Conservation (phyloP, 2,329 filamentous ascomycete species). For the Cryphonectria naterciae region DNA sequence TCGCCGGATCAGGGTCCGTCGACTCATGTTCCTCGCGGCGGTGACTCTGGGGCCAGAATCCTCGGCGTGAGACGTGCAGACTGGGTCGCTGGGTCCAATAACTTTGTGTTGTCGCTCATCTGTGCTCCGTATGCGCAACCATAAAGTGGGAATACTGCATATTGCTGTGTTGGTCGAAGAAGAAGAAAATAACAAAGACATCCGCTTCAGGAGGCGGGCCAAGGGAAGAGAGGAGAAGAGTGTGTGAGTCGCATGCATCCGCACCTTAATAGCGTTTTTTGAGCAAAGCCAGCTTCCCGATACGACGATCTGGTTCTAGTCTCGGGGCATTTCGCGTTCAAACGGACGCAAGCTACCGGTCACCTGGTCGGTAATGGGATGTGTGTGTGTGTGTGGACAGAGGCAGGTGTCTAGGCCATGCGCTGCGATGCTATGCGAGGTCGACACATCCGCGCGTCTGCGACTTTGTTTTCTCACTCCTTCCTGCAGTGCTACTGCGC, state of each 20-base stretch:
- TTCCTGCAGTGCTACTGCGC: slow-evolving; percentile 27
- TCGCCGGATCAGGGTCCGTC: slow-evolving; percentile 25
- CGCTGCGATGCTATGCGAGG: slow-evolving; percentile 4
- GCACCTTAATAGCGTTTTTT: slow-evolving; percentile 24
- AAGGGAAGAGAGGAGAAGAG: background rate
- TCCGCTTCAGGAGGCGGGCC: background rate
- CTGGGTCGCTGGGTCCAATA: background rate
- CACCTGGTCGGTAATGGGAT: background rate
- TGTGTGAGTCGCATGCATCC: slow-evolving; percentile 8
- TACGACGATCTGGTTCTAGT: slow-evolving; percentile 4
- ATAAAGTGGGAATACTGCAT: slow-evolving; percentile 9
- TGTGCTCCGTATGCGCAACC: slow-evolving; percentile 4
- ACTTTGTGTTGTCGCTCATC: slow-evolving; percentile 9
- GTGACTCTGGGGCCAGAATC: slow-evolving; percentile 13
- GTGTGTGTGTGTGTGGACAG: background rate
- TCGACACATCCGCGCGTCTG: slow-evolving; percentile 15
- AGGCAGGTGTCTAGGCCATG: background rate
- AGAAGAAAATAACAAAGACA: background rate
- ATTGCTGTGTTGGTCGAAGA: background rate
- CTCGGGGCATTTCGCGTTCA: background rate
- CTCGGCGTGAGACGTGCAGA: slow-evolving; percentile 14
- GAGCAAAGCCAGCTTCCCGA: slow-evolving; percentile 17
- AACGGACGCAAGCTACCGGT: slow-evolving; percentile 15
- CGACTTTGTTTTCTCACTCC: slow-evolving; percentile 9
- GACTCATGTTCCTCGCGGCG: slow-evolving; percentile 20